Evolutionary conservation across 2,329 filamentous ascomycete genomes (phyloP), one percentile per base, ranked within the genome.

Genomic region (Graphilbum fragrans): DNA sequence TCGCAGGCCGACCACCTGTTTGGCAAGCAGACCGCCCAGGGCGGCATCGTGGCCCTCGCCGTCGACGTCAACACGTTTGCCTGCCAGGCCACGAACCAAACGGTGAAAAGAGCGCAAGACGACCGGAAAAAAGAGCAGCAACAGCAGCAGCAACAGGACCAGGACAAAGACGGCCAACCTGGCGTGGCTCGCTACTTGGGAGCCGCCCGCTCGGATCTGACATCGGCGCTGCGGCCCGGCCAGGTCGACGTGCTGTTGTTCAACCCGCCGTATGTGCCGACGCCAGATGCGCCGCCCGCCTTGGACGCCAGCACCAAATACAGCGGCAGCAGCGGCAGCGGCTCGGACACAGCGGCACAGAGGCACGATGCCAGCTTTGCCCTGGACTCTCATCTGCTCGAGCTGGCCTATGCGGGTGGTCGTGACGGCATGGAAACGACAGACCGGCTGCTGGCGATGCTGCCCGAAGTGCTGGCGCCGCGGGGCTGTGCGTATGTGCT

Each of bases 191-290:
- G 63, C 9, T 85, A 82, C 51, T 60, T 92, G 8, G 81, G 77
- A 33, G 73, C 80, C 17, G 57, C 81, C 21, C 77, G 77, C 44
- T 80, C 75, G 2, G 86, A 96, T 55, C 69, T 98, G 1, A 69
- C 72, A 5, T 60, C 71, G 3, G 65, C 80, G 1, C 62, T 93
- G 33, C 69, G 72, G 8, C 55, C 64, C 0, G 65, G 69, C 3
- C 61, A 63, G 32, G 72, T 94, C 5, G 92, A 98, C 56, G 72
- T 98, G 11, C 70, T 98, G 47, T 72, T 98, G 22, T 98, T 96
- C 70, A 98, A 98, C 57, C 92, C 92, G 41, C 92, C 92, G 1
- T 98, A 98, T 57, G 92, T 98, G 14, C 92, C 92, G 2, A 93
- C 88, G 3, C 72, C 80, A 21, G 74, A 78, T 33, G 63, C 93